Conservation (phyloP, 805 yeast species). For the Ogataea neopini region DNA sequence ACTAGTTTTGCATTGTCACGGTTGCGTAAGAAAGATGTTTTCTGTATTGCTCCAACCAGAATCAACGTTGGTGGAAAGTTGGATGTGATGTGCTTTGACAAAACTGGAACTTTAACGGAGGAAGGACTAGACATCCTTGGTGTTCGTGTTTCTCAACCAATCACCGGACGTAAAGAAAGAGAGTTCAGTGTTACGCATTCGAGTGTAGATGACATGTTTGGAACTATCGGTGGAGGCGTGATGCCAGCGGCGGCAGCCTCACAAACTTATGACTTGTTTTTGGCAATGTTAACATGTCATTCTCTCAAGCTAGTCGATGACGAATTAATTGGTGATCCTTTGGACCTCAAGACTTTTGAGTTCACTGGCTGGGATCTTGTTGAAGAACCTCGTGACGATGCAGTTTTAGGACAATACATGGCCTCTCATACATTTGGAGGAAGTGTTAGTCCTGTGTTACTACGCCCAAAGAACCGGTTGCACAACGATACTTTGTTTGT, state of each 20-base stretch:
- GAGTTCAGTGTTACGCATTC: constrained; percentile 26
- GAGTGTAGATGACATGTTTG: constrained; percentile 19
- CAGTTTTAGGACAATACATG: constrained; percentile 20
- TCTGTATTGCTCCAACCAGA: constrained; percentile 91
- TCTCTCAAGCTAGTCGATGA: constrained; percentile 78
- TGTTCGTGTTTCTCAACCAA: constrained; percentile 39
- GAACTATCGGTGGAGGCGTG: neutral
- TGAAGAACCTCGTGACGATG: constrained; percentile 57
- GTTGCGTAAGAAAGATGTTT: constrained; percentile 65
- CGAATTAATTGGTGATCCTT: constrained; percentile 88
- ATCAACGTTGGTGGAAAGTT: constrained; percentile 96
- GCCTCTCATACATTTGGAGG: constrained; percentile 40
- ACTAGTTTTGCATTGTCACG: constrained; percentile 88
- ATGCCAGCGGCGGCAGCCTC: constrained; percentile 8
- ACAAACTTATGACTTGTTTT: constrained; percentile 36
- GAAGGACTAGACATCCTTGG: constrained; percentile 91
- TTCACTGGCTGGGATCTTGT: constrained; percentile 77
- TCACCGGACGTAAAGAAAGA: constrained; percentile 30
- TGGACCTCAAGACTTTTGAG: constrained; percentile 91
- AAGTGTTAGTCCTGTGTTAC: constrained; percentile 45
- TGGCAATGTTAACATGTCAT: constrained; percentile 77
- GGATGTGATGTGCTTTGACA: constrained; percentile 90
- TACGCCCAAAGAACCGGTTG: constrained; percentile 40
- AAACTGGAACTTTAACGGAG: constrained; percentile 96
- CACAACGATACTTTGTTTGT: constrained; percentile 35